Evolutionary conservation across 345 rosid species (phyloP).

Genomic region (Acer campestre): DNA sequence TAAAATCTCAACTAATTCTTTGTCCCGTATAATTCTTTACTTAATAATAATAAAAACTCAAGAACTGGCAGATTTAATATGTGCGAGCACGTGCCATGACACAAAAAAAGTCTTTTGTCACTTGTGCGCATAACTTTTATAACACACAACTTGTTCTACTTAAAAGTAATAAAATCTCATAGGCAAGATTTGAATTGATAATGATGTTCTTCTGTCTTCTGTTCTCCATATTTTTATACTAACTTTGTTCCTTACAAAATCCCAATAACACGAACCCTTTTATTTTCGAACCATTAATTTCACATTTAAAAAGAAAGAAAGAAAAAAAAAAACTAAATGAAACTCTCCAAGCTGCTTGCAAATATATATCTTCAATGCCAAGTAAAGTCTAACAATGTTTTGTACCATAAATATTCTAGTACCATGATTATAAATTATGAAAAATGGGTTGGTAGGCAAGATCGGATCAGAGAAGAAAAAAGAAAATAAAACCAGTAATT

Average conservation of each 20-base stretch:
- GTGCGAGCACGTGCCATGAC: not conserved
- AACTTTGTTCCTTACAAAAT: not conserved
- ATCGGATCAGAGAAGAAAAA: slow-evolving; percentile 21
- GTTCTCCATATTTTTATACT: not conserved
- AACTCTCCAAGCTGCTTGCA: not conserved
- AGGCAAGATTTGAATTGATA: not conserved
- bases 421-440: slow-evolving; percentile 10
- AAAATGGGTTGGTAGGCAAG: slow-evolving; percentile 15
- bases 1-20: no score
- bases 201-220: not conserved
- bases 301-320: not conserved
- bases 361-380: not conserved
- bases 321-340: not conserved
- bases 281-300: not conserved
- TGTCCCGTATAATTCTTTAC: no score
- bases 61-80: not conserved
- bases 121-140: not conserved
- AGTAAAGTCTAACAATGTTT: not conserved
- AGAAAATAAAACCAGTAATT: not conserved
- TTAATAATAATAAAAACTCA: not conserved
- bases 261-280: not conserved
- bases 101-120: not conserved
- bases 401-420: not conserved
- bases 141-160: slow-evolving; percentile 1
- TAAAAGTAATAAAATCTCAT: not conserved